Evolutionary conservation across 768 basidiomycete species (phyloP).

Genomic region (Strobilomyces confusus): DNA sequence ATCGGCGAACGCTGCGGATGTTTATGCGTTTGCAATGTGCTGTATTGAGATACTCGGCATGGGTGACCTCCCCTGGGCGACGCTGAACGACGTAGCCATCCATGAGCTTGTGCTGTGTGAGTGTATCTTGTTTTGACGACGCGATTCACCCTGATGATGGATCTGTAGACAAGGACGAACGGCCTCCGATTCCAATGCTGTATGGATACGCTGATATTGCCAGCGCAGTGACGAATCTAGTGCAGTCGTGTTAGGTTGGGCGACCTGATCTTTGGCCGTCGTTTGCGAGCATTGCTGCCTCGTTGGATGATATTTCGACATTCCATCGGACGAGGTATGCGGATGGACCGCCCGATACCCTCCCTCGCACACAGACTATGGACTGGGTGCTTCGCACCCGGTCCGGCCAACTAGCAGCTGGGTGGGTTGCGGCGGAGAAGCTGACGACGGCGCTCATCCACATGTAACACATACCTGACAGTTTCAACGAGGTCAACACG

Average conservation of each 20-base stretch:
- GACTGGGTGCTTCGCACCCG: too few species aligned
- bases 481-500: slow-evolving; percentile 35
- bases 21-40: slow-evolving; percentile 66
- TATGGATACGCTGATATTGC: slow-evolving; percentile 32
- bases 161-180: slow-evolving; percentile 43
- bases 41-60: slow-evolving; percentile 62
- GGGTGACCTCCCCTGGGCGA: slow-evolving; percentile 58
- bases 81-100: slow-evolving; percentile 48
- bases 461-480: slow-evolving; percentile 29
- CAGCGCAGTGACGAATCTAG: slow-evolving; percentile 37
- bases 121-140: slow-evolving; percentile 13
- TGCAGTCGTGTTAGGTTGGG: slow-evolving; percentile 54
- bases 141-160: slow-evolving; percentile 16
- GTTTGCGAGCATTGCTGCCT: slow-evolving; percentile 47
- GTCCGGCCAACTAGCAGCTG: slow-evolving; percentile 9
- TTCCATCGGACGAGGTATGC: too few species aligned
- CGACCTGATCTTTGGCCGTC: slow-evolving; percentile 49
- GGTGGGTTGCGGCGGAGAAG: slow-evolving; percentile 18
- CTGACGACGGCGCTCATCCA: too few species aligned
- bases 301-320: slow-evolving; percentile 44
- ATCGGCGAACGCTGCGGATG: slow-evolving; percentile 55
- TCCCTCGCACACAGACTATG: too few species aligned
- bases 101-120: slow-evolving; percentile 48
- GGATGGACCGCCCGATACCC: too few species aligned
- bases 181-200: slow-evolving; percentile 44